A percentile compares a stretch with the other conserved stretches of the same genome.
Conservation (phyloP, 208 protist genomes). For the Porcisia hertigi region DNA sequence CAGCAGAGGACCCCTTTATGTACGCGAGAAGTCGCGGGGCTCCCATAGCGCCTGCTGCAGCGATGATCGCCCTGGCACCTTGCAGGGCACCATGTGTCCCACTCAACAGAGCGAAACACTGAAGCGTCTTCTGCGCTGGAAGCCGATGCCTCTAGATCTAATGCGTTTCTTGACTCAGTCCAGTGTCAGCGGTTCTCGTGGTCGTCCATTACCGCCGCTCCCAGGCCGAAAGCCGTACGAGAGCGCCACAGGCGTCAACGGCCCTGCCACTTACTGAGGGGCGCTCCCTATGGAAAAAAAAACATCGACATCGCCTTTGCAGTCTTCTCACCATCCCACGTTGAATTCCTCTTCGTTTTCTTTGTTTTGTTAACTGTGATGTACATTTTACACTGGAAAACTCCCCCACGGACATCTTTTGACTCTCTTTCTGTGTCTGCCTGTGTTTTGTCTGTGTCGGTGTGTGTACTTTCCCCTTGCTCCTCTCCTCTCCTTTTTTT, state of each 20-base stretch:
- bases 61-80: not conserved
- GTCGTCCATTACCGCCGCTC: slow-evolving; percentile 49
- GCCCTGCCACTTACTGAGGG: slow-evolving; percentile 13
- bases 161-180: slow-evolving; percentile 35
- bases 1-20: slow-evolving; percentile 51
- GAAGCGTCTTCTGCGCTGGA: slow-evolving; percentile 78
- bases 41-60: slow-evolving; percentile 2
- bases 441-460: slow-evolving; percentile 8
- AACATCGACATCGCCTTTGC: not conserved
- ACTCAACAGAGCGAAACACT: slow-evolving; percentile 61
- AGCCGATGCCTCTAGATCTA: slow-evolving; percentile 64
- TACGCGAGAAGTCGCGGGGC: slow-evolving; percentile 29
- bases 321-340: not conserved
- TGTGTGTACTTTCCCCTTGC: slow-evolving; percentile 1
- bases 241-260: not conserved
- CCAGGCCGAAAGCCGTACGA: slow-evolving; percentile 12
- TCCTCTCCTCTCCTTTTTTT: slow-evolving; percentile 7
- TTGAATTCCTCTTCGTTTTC: slow-evolving; percentile 3
- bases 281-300: not conserved
- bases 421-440: too few species aligned
- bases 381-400: slow-evolving; percentile 15
- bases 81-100: slow-evolving; percentile 6
- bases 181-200: slow-evolving; percentile 28
- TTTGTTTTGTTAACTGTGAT: slow-evolving; percentile 6
- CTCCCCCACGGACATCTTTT: too few species aligned